phyloP scores from a whole-genome alignment of 768 basidiomycete genomes.

The Leccinum olivaceopallidum region DNA sequence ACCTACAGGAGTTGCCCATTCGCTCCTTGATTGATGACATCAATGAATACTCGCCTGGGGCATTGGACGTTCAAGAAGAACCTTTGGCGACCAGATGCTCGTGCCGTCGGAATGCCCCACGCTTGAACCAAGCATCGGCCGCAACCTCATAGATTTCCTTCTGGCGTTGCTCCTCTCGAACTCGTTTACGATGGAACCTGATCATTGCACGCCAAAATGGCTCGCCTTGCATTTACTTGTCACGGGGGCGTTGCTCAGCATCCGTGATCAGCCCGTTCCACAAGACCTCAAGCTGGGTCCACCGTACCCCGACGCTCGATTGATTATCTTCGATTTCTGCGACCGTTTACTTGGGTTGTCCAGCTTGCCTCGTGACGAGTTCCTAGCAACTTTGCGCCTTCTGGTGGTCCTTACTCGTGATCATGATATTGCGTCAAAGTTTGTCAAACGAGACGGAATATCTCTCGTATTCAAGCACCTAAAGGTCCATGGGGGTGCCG shows the following conservation, averaged over 20 bases:
- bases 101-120: constrained; percentile 75
- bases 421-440: constrained; percentile 58
- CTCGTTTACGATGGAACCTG: constrained; percentile 48
- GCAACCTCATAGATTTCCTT: constrained; percentile 66
- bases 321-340: constrained; percentile 74
- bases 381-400: constrained; percentile 78
- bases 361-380: constrained; percentile 73
- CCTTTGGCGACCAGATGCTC: constrained; percentile 79
- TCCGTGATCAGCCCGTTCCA: constrained; percentile 68
- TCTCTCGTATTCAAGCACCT: constrained; percentile 65
- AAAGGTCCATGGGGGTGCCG: constrained; percentile 53
- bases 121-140: constrained; percentile 52
- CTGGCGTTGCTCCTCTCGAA: constrained; percentile 66
- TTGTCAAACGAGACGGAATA: constrained; percentile 69
- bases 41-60: constrained; percentile 60
- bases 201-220: constrained; percentile 78
- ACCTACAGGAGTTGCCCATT: constrained; percentile 65
- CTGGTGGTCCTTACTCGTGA: constrained; percentile 85
- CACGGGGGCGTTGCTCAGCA: constrained; percentile 77
- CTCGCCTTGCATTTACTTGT: constrained; percentile 83
- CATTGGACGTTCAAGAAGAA: constrained; percentile 72
- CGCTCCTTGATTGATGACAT: constrained; percentile 77
- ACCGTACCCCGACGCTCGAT: constrained; percentile 57
- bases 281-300: constrained; percentile 62
- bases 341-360: constrained; percentile 66